A percentile compares a stretch with the other conserved stretches of the same genome.
phyloP scores from a whole-genome alignment of 176 grass and related monocot species.

The Alloteropsis semialata region DNA sequence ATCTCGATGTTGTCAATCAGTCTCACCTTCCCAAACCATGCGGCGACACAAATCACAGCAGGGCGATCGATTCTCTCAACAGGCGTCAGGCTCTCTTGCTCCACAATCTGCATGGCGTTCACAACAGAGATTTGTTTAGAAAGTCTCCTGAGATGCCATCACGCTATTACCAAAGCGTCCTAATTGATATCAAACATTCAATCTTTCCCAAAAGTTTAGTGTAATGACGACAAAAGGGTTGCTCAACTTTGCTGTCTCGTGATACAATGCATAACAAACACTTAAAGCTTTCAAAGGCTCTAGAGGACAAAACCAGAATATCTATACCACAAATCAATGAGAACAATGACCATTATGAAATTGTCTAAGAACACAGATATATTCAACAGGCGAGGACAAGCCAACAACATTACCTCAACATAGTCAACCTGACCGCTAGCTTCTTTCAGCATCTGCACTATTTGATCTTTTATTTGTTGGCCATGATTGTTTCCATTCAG shows the following conservation, averaged over 20 bases:
- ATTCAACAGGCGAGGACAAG: neutral
- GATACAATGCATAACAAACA: neutral
- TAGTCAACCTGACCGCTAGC: slow-evolving; percentile 78
- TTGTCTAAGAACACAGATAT: too few relatives aligned
- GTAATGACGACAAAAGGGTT: neutral
- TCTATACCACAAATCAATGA: neutral
- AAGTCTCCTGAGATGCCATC: too few relatives aligned
- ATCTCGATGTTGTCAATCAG: slow-evolving; percentile 88
- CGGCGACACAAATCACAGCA: slow-evolving; percentile 65
- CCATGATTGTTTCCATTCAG: slow-evolving; percentile 46
- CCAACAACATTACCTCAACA: slow-evolving; percentile 63
- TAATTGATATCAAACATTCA: too few relatives aligned
- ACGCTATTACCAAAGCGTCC: too few relatives aligned
- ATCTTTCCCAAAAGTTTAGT: neutral
- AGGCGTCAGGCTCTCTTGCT: slow-evolving; percentile 59
- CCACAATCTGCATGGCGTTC: slow-evolving; percentile 65
- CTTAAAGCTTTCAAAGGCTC: neutral
- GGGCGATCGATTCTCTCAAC: slow-evolving; percentile 39
- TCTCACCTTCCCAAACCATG: slow-evolving; percentile 81
- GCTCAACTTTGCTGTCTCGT: neutral
- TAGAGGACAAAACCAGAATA: neutral
- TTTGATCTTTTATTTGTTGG: slow-evolving; percentile 58
- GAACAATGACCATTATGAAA: neutral
- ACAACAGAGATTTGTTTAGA: neutral
- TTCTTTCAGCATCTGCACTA: slow-evolving; percentile 47